These are phyloP conservation scores for Cyclocybe aegerita DNA, from an alignment of 768 basidiomycete genomes.

Conservation along the genomic window DNA sequence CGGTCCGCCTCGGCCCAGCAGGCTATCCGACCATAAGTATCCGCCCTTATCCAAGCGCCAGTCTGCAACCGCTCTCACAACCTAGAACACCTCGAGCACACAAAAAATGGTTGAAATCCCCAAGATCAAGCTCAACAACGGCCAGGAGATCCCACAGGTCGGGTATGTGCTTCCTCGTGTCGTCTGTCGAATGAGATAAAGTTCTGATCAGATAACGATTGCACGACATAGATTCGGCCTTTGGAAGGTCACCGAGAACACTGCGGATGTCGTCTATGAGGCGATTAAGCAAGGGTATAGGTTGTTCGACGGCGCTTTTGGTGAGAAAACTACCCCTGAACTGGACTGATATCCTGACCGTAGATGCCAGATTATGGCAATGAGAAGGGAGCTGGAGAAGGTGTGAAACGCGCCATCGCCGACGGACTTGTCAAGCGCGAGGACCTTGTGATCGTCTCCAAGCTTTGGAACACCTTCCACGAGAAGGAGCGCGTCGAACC, in stretches of 20 bases:
- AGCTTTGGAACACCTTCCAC: slow-evolving; percentile 90
- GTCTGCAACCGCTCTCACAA: neutral
- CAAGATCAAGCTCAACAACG: slow-evolving; percentile 29
- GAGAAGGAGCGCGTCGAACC: slow-evolving; percentile 66
- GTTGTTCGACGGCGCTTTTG: slow-evolving; percentile 77
- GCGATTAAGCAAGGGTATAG: slow-evolving; percentile 87
- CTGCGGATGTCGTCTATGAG: slow-evolving; percentile 74
- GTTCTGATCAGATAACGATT: slow-evolving; percentile 14
- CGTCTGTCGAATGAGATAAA: slow-evolving; percentile 10
- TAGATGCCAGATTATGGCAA: slow-evolving; percentile 71
- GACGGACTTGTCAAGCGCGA: slow-evolving; percentile 87
- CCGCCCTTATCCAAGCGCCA: neutral
- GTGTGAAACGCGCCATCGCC: slow-evolving; percentile 71
- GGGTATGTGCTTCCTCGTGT: slow-evolving; percentile 17
- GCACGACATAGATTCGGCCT: slow-evolving; percentile 24
- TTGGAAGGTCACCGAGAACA: slow-evolving; percentile 46
- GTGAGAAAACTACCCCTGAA: slow-evolving; percentile 19
- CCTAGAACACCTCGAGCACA: slow-evolving; percentile 1
- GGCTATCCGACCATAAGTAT: neutral
- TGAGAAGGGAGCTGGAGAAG: slow-evolving; percentile 82
- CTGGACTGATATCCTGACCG: slow-evolving; percentile 6
- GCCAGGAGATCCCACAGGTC: slow-evolving; percentile 25
- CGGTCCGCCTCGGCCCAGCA: slow-evolving; percentile 5
- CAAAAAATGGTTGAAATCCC: slow-evolving; percentile 23
- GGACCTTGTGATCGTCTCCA: slow-evolving; percentile 87